Conservation (phyloP, 2,329 filamentous ascomycete genomes). For the Capronia americana region DNA sequence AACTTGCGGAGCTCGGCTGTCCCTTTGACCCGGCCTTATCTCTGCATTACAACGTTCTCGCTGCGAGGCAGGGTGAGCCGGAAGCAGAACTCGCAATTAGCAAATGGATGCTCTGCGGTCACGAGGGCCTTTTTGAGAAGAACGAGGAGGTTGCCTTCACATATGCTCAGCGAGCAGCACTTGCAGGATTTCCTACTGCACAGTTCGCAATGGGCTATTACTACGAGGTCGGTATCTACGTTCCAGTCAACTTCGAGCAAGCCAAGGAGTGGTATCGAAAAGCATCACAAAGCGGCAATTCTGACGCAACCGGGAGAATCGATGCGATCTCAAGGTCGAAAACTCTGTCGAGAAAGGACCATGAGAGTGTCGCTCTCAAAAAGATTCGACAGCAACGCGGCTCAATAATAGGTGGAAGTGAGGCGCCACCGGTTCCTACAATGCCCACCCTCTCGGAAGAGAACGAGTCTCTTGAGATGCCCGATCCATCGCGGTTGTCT, state of each 20-base stretch:
- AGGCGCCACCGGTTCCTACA: conserved; percentile 45
- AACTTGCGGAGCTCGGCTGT: conserved; percentile 90
- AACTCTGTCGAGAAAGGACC: conserved; percentile 85
- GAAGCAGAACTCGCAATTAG: conserved; percentile 96
- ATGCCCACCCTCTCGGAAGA: conserved; percentile 51
- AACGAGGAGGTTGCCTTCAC: conserved; percentile 93
- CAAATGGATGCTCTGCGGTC: conserved; percentile 97
- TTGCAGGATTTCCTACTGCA: conserved; percentile 80
- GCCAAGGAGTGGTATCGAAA: conserved; percentile 89
- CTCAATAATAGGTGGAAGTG: conserved; percentile 52
- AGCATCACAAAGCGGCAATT: conserved; percentile 88
- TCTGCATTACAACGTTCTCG: conserved; percentile 92
- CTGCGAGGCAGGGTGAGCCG: conserved; percentile 86
- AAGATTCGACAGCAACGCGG: conserved; percentile 84
- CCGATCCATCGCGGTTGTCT: conserved; percentile 54
- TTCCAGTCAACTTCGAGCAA: conserved; percentile 80
- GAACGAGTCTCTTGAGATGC: conserved; percentile 50
- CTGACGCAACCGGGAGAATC: conserved; percentile 80
- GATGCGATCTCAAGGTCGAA: conserved; percentile 83
- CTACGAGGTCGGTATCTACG: conserved; percentile 92
- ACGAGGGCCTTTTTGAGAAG: conserved; percentile 89
- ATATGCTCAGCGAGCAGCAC: conserved; percentile 86
- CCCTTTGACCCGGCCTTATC: conserved; percentile 94
- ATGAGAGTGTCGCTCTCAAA: conserved; percentile 87
- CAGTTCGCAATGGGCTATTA: conserved; percentile 99